Percentiles rank a stretch among this genome's conserved stretches.
Evolutionary conservation across 306 rosid species (phyloP).

Genomic region (Cucumis melo): DNA sequence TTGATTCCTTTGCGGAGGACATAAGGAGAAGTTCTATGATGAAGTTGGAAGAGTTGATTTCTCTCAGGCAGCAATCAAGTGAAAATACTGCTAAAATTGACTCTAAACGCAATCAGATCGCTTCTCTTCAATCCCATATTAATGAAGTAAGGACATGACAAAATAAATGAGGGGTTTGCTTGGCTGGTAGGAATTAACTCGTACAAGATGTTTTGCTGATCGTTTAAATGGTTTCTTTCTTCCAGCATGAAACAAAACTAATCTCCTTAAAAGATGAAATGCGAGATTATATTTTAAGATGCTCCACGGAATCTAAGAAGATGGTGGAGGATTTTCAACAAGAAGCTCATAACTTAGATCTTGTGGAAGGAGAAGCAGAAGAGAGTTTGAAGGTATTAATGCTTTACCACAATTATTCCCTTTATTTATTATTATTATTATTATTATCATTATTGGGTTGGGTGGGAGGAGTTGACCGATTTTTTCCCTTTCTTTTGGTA

Average conservation of each 20-base stretch:
- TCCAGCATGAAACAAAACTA: slow-evolving; percentile 52
- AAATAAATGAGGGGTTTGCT: not conserved
- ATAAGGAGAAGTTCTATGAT: slow-evolving; percentile 51
- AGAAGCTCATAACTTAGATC: slow-evolving; percentile 37
- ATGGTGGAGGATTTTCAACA: slow-evolving; percentile 42
- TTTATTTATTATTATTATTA: not conserved
- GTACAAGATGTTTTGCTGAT: not conserved
- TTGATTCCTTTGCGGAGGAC: slow-evolving; percentile 35
- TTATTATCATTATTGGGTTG: too few relatives aligned
- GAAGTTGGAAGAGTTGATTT: slow-evolving; percentile 46
- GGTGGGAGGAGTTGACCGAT: not conserved
- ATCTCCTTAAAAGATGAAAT: slow-evolving; percentile 42
- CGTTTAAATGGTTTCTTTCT: slow-evolving; percentile 10
- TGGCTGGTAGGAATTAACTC: not conserved
- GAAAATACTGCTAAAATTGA: slow-evolving; percentile 47
- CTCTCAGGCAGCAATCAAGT: slow-evolving; percentile 43
- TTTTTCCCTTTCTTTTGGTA: not conserved
- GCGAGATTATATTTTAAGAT: slow-evolving; percentile 27
- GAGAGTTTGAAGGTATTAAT: slow-evolving; percentile 52
- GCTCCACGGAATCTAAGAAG: slow-evolving; percentile 40
- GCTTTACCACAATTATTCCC: not conserved
- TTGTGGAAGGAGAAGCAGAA: slow-evolving; percentile 56
- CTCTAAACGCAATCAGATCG: slow-evolving; percentile 38
- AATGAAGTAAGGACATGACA: slow-evolving; percentile 42
- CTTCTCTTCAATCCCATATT: slow-evolving; percentile 25